A percentile compares a stretch with the other conserved stretches of the same genome.
Evolutionary conservation across 108 stramenopile genomes (phyloP).

Genomic region (Parmales sp.): DNA sequence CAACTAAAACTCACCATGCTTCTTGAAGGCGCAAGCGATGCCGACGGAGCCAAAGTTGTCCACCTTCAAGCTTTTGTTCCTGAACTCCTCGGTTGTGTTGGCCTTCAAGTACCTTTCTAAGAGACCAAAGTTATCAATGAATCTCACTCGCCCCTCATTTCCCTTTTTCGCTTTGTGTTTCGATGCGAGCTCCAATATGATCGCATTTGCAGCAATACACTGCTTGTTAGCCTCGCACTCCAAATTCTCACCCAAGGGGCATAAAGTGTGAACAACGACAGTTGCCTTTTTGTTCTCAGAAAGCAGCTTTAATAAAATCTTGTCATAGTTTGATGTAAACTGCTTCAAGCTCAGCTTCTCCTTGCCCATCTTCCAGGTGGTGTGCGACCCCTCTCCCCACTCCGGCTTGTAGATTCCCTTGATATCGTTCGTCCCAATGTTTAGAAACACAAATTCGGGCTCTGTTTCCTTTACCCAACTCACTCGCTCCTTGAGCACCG

Average conservation of each 20-base stretch:
- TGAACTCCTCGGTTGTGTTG: background rate
- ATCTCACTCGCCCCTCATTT: background rate
- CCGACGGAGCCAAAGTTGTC: background rate
- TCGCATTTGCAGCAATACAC: background rate
- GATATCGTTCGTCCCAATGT: background rate
- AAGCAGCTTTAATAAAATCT: background rate
- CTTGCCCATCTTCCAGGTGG: background rate
- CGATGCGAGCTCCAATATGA: background rate
- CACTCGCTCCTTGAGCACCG: background rate
- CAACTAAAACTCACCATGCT: too few species aligned
- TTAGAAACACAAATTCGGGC: background rate
- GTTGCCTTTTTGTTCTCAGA: background rate
- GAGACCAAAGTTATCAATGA: background rate
- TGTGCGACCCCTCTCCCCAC: background rate
- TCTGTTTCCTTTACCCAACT: background rate
- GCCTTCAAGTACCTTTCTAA: background rate
- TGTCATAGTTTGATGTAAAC: background rate
- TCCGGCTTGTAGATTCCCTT: slow-evolving; percentile 7
- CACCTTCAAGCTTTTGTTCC: background rate
- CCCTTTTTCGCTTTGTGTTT: background rate
- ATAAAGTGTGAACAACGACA: background rate
- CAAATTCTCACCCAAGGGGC: background rate
- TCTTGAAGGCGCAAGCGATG: background rate
- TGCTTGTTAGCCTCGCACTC: background rate
- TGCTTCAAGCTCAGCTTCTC: background rate